Base-by-base conservation (phyloP, 495 filamentous ascomycete species). In the Staphylotrichum longicolle region DNA sequence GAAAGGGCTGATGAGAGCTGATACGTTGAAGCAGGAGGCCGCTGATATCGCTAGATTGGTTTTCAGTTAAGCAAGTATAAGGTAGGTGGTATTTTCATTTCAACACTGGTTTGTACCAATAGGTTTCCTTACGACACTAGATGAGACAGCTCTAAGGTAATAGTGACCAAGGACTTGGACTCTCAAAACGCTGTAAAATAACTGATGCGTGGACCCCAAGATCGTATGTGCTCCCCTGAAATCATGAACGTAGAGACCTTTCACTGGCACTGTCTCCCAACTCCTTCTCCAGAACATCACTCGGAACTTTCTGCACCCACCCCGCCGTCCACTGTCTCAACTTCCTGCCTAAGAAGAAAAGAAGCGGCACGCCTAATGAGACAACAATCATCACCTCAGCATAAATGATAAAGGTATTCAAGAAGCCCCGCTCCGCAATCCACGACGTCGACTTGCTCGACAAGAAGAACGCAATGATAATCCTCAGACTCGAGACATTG, bases 381-480 rank as follows among this genome's bases (percentile, higher is more conserved):
- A 64, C 55, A 37, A 71, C 62, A 35, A 63, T 67, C 58, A 71
- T 68, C 41, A 58, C 56, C 59, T 67, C 68, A 41, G 61, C 61
- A 41, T 65, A 71, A 51, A 71, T 63, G 8, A 53, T 61, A 54
- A 71, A 71, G 34, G 49, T 55, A 15, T 41, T 52, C 49, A 71
- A 44, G 52, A 61, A 61, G 3, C 68, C 68, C 48, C 54, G 58
- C 44, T 55, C 54, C 51, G 59, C 39, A 34, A 71, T 58, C 68
- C 68, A 71, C 11, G 47, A 50, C 12, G 59, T 65, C 7, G 58
- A 60, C 45, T 62, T 48, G 6, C 61, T 64, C 41, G 64, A 54
- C 45, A 71, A 41, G 39, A 67, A 67, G 56, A 69, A 69, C 45
- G 57, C 61, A 47, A 66, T 61, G 60, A 71, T 63, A 57, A 65